Evolutionary conservation across 2,329 filamentous ascomycete species (phyloP).

Genomic region (Whalleya microplaca): DNA sequence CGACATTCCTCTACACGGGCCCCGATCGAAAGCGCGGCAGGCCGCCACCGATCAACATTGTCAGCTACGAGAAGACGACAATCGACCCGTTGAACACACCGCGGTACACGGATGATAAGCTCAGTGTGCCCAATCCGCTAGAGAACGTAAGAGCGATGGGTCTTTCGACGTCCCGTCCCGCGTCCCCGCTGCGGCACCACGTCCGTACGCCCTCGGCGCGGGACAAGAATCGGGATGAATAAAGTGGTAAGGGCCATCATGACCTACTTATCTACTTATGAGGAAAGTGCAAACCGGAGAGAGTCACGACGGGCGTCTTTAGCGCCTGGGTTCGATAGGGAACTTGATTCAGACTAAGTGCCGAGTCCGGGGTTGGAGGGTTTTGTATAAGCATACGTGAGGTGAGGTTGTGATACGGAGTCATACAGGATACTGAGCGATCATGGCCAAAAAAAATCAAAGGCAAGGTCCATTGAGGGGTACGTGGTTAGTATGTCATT

Average conservation of each 20-base stretch:
- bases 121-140: slow-evolving; percentile 36
- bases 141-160: slow-evolving; percentile 35
- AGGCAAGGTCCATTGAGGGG: slow-evolving; percentile 2
- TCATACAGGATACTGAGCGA: slow-evolving; percentile 8
- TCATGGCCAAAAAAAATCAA: slow-evolving; percentile 6
- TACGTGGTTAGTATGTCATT: background rate
- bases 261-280: no score
- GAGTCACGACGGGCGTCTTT: background rate
- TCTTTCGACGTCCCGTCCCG: slow-evolving; percentile 38
- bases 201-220: slow-evolving; percentile 30
- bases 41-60: slow-evolving; percentile 69
- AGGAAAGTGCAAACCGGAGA: no score
- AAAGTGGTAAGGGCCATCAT: no score
- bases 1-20: slow-evolving; percentile 84
- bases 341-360: slow-evolving; percentile 12
- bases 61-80: slow-evolving; percentile 75
- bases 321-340: background rate
- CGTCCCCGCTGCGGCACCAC: slow-evolving; percentile 38
- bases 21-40: slow-evolving; percentile 63
- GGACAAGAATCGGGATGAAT: slow-evolving; percentile 37
- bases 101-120: slow-evolving; percentile 30
- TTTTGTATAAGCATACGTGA: background rate
- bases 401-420: background rate
- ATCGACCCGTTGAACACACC: slow-evolving; percentile 50
- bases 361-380: slow-evolving; percentile 14